Evolutionary conservation across 2,329 filamentous ascomycete genomes (phyloP), one percentile per base, ranked within the genome.

Genomic region (Colletotrichum lini): DNA sequence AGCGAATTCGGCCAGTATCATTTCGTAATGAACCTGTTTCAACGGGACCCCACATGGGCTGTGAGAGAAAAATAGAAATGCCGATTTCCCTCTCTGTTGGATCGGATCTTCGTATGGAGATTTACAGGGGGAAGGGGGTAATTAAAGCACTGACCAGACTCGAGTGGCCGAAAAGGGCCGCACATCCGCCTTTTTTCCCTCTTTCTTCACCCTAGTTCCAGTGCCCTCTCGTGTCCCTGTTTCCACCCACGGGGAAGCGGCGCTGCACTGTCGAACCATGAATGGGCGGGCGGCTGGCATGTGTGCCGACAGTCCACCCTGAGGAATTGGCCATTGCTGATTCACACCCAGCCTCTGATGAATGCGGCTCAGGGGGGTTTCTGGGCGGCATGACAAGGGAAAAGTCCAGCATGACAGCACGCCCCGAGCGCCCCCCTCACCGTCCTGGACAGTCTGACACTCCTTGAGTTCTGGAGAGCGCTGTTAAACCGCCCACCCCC

Each of bases 21-120:
- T 72, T 57, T 72, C 53, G 65, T 69, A 72, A 71, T 69, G 65
- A 72, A 67, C 58, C 69, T 58, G 69, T 72, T 72, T 72, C 69
- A 72, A 72, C 59, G 12, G 23, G 47, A 64, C 69, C 65, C 65
- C 69, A 72, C 69, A 63, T 69, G 45, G 64, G 21, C 38, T 61
- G 26, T 67, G 65, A 67, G 47, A 54, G 56, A 70, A 53, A 71
- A 71, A 71, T 71, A 71, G 68, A 71, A 68, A 63, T 68, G 45
- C 68, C 68, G 68, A 67, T 71, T 68, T 45, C 54, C 59, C 23
- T 62, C 35, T 38, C 42, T 47, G 30, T 56, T 35, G 67, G 62
- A 70, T 70, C 68, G 68, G 58, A 70, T 70, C 68, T 67, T 61
- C 64, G 50, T 58, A 70, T 62, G 64, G 68, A 67, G 64, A 65